Evolutionary conservation across 108 stramenopile genomes (phyloP).

Genomic region (Fistulifera solaris): DNA sequence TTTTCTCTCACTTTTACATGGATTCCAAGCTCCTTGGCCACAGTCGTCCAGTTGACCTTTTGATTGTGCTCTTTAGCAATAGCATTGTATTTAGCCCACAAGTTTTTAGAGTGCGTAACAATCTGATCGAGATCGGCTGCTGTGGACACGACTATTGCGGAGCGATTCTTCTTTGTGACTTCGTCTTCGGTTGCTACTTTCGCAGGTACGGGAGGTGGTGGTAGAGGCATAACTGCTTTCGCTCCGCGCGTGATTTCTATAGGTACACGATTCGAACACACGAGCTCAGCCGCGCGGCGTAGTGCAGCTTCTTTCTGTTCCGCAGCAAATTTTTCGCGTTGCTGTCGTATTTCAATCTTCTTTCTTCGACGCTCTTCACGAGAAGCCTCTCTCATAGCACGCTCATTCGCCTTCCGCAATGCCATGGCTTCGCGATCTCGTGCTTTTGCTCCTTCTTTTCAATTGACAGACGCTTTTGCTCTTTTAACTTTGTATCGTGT

Average conservation of each 20-base stretch:
- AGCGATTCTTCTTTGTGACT: conserved; percentile 41
- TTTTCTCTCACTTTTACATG: conserved; percentile 84
- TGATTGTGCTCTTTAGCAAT: conserved; percentile 82
- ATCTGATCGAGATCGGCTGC: conserved; percentile 64
- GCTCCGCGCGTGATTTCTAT: conserved; percentile 65
- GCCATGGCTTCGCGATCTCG: conserved; percentile 50
- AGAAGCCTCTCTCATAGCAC: conserved; percentile 37
- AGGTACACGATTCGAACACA: conserved; percentile 60
- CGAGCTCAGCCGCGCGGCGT: conserved; percentile 57
- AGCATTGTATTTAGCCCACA: conserved; percentile 82
- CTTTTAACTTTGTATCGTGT: conserved; percentile 12
- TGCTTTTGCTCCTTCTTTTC: conserved; percentile 37
- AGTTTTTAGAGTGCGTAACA: conserved; percentile 66
- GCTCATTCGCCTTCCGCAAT: conserved; percentile 42
- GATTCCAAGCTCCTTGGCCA: conserved; percentile 73
- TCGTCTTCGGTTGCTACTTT: background rate
- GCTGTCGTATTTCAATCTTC: conserved; percentile 43
- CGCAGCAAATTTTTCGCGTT: conserved; percentile 51
- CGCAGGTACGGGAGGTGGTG: background rate
- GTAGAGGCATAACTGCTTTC: conserved; percentile 16
- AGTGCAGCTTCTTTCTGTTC: conserved; percentile 71
- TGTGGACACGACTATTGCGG: conserved; percentile 67
- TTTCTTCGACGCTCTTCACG: conserved; percentile 50
- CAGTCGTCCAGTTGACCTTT: conserved; percentile 75
- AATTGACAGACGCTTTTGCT: conserved; percentile 37